A percentile compares a stretch with the other conserved stretches of the same genome.
phyloP scores from a whole-genome alignment of 495 filamentous ascomycete genomes.

The Penicillium pancosmium region DNA sequence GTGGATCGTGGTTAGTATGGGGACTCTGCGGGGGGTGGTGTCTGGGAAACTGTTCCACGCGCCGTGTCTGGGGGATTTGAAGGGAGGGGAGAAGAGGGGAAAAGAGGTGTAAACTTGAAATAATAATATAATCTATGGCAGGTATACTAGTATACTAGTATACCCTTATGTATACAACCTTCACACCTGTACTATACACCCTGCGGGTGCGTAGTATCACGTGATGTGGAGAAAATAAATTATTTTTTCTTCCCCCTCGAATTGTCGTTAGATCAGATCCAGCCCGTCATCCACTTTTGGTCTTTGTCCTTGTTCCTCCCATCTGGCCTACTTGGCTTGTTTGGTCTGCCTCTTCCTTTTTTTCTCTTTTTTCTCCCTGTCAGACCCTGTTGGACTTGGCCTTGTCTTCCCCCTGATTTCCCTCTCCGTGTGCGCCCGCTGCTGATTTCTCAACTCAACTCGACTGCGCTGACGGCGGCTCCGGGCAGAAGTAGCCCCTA shows the following conservation, averaged over 20 bases:
- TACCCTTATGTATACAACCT: background rate
- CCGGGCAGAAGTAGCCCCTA: conserved; percentile 34
- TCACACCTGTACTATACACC: background rate
- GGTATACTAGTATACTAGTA: background rate
- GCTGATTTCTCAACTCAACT: conserved; percentile 23
- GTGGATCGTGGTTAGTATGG: conserved; percentile 52
- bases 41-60: conserved; percentile 54
- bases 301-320: conserved; percentile 13
- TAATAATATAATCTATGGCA: too few relatives aligned
- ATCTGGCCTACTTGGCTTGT: conserved; percentile 3
- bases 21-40: conserved; percentile 45
- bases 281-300: conserved; percentile 31
- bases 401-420: conserved; percentile 25
- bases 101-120: too few relatives aligned
- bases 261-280: conserved; percentile 15
- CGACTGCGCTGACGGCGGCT: conserved; percentile 26
- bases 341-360: background rate
- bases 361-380: background rate
- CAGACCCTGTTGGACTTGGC: background rate
- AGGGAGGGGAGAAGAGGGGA: conserved; percentile 19
- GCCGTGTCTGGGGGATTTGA: conserved; percentile 53
- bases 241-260: conserved; percentile 26
- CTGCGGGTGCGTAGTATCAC: conserved; percentile 23
- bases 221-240: conserved; percentile 30
- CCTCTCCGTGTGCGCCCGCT: conserved; percentile 21